A percentile compares a stretch with the other conserved stretches of the same genome.
Evolutionary conservation across 306 rosid species (phyloP).

Genomic region (Gastrolobium bilobum): DNA sequence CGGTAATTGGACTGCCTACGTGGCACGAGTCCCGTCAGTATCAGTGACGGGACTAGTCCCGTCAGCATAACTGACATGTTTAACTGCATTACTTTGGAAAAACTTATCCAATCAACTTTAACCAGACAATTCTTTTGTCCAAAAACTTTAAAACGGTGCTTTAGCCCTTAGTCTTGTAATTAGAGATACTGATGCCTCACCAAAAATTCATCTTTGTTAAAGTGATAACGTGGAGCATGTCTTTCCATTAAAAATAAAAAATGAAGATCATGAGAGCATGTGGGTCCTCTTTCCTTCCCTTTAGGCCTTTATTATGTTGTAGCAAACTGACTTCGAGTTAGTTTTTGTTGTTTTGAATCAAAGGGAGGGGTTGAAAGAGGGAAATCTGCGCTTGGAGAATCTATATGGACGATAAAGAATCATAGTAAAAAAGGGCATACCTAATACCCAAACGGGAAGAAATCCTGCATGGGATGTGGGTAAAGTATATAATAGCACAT

Average conservation of each 20-base stretch:
- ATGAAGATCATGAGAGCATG: conserved; percentile 13
- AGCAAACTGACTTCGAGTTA: conserved; percentile 18
- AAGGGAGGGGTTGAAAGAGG: neutral
- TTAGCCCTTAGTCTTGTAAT: too few species aligned
- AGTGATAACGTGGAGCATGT: neutral
- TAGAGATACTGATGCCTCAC: too few species aligned
- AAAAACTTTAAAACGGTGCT: too few species aligned
- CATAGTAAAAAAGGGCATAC: neutral
- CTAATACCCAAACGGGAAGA: neutral
- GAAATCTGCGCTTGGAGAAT: neutral
- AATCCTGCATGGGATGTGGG: conserved; percentile 13
- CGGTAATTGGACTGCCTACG: too few species aligned
- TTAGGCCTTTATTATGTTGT: conserved; percentile 32
- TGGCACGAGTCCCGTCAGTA: too few species aligned
- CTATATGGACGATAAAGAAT: neutral
- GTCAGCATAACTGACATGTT: too few species aligned
- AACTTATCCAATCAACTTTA: too few species aligned
- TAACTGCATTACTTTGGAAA: too few species aligned
- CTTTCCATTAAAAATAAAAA: neutral
- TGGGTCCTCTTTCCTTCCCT: conserved; percentile 32
- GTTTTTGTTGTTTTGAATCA: conserved; percentile 18
- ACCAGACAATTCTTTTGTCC: too few species aligned
- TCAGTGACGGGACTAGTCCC: too few species aligned
- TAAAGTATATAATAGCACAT: neutral
- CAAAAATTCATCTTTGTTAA: neutral